Evolutionary conservation across 345 rosid genomes (phyloP), one percentile per base, ranked within the genome.

Genomic region (Triadica sebifera): DNA sequence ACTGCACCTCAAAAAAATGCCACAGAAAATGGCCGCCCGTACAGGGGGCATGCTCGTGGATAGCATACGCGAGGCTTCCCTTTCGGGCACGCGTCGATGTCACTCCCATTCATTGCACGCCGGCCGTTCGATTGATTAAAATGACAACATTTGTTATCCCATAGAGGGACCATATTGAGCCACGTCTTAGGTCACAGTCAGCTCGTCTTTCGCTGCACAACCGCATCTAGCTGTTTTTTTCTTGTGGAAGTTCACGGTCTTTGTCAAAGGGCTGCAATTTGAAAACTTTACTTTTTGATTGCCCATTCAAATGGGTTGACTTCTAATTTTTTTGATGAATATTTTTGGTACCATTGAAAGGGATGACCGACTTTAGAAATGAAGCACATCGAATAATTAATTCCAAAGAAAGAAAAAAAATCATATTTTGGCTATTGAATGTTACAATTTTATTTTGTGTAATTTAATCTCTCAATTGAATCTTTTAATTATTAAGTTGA

Each of bases 41-140:
- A 79, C 68, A 81, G 73, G 37, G 53, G 37, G 53, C 62, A 12
- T 19, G 17, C 22, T 2, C 49, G 61, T 52, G 49, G 15, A 12
- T 53, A 13, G 3, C 49, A 8, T 17, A 29, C 74, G 37, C 29
- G 5, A 9, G 34, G 39, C 12, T 13, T 73, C 69, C 62, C 81
- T 81, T 78, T 76, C 75, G n/a, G 29, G 53, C 52, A 72, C 75
- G 55, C 57, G 77, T 81, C 76, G 5, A 55, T 41, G n/a, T 76
- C 81, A 76, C 7, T 53, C 29, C n/a, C 22, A 65, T 62, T 46
- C 25, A 4, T 37, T 2, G 24, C 76, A 15, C 22, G 77, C 82
- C 81, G 80, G 77, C 89, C 82, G 76, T 75, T 74, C 0, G 74
- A 81, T 71, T 22, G 43, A 47, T 74, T 47, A 29, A 61, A 43